A percentile compares a stretch with the other conserved stretches of the same genome.
Evolutionary conservation across 2,329 filamentous ascomycete species (phyloP).

Genomic region (Fusarium graminum): DNA sequence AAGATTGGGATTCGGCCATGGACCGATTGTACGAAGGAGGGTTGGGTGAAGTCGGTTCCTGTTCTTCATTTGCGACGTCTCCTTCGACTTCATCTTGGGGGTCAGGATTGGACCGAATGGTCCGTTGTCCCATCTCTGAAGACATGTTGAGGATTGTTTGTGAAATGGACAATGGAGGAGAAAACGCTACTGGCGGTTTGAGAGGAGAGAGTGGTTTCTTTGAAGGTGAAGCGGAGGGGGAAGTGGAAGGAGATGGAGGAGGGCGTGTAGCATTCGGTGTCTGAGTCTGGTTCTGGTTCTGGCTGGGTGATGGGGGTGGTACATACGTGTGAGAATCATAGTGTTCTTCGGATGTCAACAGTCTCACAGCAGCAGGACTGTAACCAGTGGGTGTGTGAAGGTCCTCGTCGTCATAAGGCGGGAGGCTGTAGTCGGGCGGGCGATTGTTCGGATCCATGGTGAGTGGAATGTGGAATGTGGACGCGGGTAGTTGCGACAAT

Average conservation of each 20-base stretch:
- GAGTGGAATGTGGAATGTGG: constrained; percentile 49
- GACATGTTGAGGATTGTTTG: constrained; percentile 22
- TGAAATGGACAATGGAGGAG: constrained; percentile 28
- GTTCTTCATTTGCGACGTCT: constrained; percentile 10
- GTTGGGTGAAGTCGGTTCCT: constrained; percentile 19
- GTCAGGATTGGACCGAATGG: constrained; percentile 11
- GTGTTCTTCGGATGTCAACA: constrained; percentile 74
- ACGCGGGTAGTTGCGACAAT: constrained; percentile 38
- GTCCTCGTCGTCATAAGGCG: constrained; percentile 67
- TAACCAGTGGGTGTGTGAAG: constrained; percentile 60
- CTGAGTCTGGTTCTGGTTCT: constrained; percentile 20
- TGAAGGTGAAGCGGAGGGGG: constrained; percentile 21
- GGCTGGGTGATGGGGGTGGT: constrained; percentile 44
- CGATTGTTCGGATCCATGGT: constrained; percentile 65
- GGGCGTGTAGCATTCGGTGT: constrained; percentile 6
- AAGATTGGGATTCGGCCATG: constrained; percentile 25
- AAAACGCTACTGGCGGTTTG: constrained; percentile 35
- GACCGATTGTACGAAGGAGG: constrained; percentile 28
- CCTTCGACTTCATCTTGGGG: constrained; percentile 20
- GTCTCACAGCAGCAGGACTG: constrained; percentile 67
- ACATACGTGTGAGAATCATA: constrained; percentile 68
- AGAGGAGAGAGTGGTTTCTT: constrained; percentile 30
- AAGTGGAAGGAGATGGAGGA: constrained; percentile 10
- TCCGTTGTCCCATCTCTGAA: constrained; percentile 18
- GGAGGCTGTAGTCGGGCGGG: constrained; percentile 70